These are phyloP conservation scores for Pugionium dolabratum DNA, from an alignment of 345 rosid species.

Conservation along the genomic window DNA sequence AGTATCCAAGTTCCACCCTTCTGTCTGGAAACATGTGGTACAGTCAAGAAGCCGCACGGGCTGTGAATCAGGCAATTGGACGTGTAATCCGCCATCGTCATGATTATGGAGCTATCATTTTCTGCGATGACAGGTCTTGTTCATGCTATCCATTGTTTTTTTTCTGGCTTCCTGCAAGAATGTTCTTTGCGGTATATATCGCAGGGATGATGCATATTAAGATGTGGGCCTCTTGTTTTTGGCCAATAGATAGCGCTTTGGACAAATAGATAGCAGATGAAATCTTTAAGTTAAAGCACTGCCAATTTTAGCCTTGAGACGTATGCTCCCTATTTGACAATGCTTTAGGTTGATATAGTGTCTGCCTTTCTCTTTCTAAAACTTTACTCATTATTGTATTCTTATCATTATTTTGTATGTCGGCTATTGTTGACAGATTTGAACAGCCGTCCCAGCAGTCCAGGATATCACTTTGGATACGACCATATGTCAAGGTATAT, in stretches of 20 bases:
- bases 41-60: conserved; percentile 84
- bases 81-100: conserved; percentile 94
- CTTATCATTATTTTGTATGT: conserved; percentile 16
- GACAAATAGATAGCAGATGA: conserved; percentile 4
- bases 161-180: conserved; percentile 17
- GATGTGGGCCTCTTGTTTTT: conserved; percentile 6
- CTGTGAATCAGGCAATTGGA: conserved; percentile 97
- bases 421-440: conserved; percentile 58
- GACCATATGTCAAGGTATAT: conserved; percentile 76
- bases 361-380: conserved; percentile 5
- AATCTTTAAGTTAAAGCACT: conserved; percentile 14
- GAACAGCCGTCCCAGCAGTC: conserved; percentile 67
- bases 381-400: conserved; percentile 2
- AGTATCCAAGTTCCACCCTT: conserved; percentile 43
- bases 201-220: conserved; percentile 5
- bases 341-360: conserved; percentile 21
- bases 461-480: conserved; percentile 90
- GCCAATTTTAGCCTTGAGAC: not conserved
- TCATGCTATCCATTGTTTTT: conserved; percentile 10
- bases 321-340: conserved; percentile 7
- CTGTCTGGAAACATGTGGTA: conserved; percentile 90
- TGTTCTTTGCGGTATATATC: conserved; percentile 10
- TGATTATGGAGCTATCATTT: conserved; percentile 91
- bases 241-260: not conserved
- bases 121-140: conserved; percentile 86